These are phyloP conservation scores for Pseudoturritis turrita DNA, from an alignment of 345 rosid genomes.

Conservation along the genomic window DNA sequence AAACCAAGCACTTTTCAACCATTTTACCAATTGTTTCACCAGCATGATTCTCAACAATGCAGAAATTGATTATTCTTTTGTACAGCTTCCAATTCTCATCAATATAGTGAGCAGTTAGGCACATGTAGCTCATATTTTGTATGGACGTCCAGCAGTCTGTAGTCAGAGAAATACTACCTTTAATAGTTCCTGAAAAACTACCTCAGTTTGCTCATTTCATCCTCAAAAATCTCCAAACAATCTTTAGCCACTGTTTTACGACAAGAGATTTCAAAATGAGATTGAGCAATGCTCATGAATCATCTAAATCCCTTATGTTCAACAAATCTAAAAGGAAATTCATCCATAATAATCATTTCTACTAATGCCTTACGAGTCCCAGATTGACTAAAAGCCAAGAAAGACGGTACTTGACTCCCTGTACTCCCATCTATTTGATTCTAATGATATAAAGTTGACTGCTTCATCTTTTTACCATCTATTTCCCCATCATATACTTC, in stretches of 20 bases:
- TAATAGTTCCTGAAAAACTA: background rate
- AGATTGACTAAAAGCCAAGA: no score
- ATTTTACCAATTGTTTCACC: background rate
- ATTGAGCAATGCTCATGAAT: background rate
- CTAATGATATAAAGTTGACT: no score
- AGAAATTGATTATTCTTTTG: background rate
- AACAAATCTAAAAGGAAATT: background rate
- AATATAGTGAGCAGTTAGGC: background rate
- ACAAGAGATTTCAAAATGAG: background rate
- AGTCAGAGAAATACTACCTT: background rate
- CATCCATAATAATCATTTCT: background rate
- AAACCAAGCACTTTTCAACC: background rate
- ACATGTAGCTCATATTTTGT: background rate
- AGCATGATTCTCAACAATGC: background rate
- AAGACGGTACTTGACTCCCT: no score
- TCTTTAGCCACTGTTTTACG: background rate
- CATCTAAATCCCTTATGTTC: background rate
- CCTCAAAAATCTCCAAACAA: background rate
- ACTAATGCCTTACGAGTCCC: background rate
- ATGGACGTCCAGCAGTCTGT: background rate
- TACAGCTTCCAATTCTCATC: background rate
- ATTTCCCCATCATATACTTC: no score
- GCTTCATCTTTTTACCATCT: no score
- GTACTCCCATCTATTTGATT: no score
- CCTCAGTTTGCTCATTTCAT: background rate